Evolutionary conservation across 331 rosid genomes (phyloP), one percentile per base, ranked within the genome.

Genomic region (Spiraea crenata): DNA sequence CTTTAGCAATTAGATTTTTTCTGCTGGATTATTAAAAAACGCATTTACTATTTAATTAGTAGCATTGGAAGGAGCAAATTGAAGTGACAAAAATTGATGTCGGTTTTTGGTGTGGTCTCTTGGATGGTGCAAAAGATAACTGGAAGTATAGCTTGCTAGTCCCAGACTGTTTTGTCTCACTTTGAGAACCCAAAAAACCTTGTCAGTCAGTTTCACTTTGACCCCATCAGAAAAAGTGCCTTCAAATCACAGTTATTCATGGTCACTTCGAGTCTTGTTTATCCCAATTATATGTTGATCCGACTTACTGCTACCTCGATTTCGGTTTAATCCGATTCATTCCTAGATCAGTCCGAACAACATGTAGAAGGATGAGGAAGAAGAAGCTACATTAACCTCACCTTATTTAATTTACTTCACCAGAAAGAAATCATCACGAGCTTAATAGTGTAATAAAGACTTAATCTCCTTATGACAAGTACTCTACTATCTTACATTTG

Each of bases 181-280:
- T 46, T 71, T 54, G 75, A 71, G 78, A 60, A 65, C 56, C 51
- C 46, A 63, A 69, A 68, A 74, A 25, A 25, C 31, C 73, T 63
- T 67, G 82, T 73, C 82, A 73, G 78, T 25, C 31, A 25, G 31
- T 25, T 25, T 25, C 31, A 80, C 50, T 81, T 83, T 78, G 90
- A 87, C 89, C 73, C 58, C 45, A 60, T 61, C 59, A 51, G 9
- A 46, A 41, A 42, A 52, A n/a, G 66, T 61, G 67, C 67, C 38
- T 65, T 50, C 54, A 61, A 12, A 41, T 50, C 31, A 25, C 31
- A 25, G 31, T 25, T 25, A 25, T 25, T 25, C 31, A 25, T 25
- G 31, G 31, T 25, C 31, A 25, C 31, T 25, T 25, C 31, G 31
- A 25, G 31, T 25, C 31, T 25, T 25, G 31, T 25, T 25, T 25